These are phyloP conservation scores for Entophlyctis helioformis DNA, from an alignment of 192 early-diverging fungal species.

Conservation along the genomic window DNA sequence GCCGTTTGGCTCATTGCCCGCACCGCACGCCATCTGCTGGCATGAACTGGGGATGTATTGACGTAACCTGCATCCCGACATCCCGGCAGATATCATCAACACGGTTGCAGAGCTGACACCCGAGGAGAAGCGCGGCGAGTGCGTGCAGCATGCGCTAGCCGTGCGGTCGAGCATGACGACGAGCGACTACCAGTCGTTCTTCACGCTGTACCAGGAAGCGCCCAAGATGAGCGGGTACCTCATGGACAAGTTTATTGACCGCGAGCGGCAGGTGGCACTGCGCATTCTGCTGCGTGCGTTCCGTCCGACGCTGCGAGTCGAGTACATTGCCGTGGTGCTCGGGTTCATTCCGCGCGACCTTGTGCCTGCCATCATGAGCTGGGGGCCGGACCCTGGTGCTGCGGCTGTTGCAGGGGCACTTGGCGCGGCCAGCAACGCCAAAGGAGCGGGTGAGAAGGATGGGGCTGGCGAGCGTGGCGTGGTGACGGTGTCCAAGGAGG, in stretches of 20 bases:
- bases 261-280: conserved; percentile 75
- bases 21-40: too few relatives aligned
- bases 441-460: too few relatives aligned
- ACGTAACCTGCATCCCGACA: too few relatives aligned
- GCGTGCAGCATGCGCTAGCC: conserved; percentile 68
- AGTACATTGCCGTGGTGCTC: conserved; percentile 50
- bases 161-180: conserved; percentile 71
- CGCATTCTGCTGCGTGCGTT: conserved; percentile 68
- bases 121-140: conserved; percentile 45
- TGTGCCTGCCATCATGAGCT: too few relatives aligned
- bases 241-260: conserved; percentile 84
- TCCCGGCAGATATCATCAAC: conserved; percentile 70
- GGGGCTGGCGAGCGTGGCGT: too few relatives aligned
- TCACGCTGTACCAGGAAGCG: conserved; percentile 58
- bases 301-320: conserved; percentile 45
- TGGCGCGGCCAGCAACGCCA: too few relatives aligned
- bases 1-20: too few relatives aligned
- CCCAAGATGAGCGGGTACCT: conserved; percentile 84
- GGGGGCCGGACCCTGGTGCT: too few relatives aligned
- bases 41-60: too few relatives aligned
- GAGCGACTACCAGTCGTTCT: conserved; percentile 79
- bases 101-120: conserved; percentile 60
- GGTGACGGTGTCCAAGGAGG: too few relatives aligned
- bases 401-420: too few relatives aligned
- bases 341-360: conserved; percentile 41